Percentiles rank a stretch among this genome's conserved stretches.
Evolutionary conservation across 805 yeast species (phyloP).

Genomic region (Zygoascus biomembranicola): DNA sequence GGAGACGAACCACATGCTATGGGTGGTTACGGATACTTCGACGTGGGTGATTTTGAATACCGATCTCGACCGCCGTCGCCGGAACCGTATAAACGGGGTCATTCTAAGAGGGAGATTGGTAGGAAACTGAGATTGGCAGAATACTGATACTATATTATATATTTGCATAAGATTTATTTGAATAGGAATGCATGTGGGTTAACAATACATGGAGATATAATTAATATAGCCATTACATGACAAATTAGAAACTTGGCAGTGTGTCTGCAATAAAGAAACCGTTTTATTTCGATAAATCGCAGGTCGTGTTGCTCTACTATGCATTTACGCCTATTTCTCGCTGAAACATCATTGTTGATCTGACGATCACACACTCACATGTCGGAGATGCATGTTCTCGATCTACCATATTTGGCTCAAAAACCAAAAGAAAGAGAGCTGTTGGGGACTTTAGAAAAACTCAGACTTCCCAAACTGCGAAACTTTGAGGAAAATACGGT

Average conservation of each 20-base stretch:
- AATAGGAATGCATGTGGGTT: slow-evolving; percentile 11
- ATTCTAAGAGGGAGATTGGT: slow-evolving; percentile 49
- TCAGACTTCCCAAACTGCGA: slow-evolving; percentile 11
- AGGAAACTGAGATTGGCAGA: slow-evolving; percentile 57
- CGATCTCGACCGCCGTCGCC: slow-evolving; percentile 55
- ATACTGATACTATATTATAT: slow-evolving; percentile 30
- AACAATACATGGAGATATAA: too few species aligned
- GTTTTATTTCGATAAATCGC: too few species aligned
- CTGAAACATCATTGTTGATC: too few species aligned
- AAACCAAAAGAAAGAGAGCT: slow-evolving; percentile 17
- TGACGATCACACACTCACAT: neutral
- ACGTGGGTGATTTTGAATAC: slow-evolving; percentile 56
- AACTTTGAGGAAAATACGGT: slow-evolving; percentile 14
- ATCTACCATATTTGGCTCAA: slow-evolving; percentile 21
- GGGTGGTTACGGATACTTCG: slow-evolving; percentile 87
- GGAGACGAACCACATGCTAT: slow-evolving; percentile 31
- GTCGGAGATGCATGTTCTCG: slow-evolving; percentile 6
- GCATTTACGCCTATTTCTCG: too few species aligned
- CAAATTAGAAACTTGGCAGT: too few species aligned
- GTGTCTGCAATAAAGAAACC: too few species aligned
- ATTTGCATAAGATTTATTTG: neutral
- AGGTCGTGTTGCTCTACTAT: too few species aligned
- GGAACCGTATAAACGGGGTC: slow-evolving; percentile 40
- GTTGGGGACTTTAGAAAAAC: slow-evolving; percentile 8
- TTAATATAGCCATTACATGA: too few species aligned